These are phyloP conservation scores for Solanum piurae DNA, from an alignment of 257 asterid species.

Conservation along the genomic window DNA sequence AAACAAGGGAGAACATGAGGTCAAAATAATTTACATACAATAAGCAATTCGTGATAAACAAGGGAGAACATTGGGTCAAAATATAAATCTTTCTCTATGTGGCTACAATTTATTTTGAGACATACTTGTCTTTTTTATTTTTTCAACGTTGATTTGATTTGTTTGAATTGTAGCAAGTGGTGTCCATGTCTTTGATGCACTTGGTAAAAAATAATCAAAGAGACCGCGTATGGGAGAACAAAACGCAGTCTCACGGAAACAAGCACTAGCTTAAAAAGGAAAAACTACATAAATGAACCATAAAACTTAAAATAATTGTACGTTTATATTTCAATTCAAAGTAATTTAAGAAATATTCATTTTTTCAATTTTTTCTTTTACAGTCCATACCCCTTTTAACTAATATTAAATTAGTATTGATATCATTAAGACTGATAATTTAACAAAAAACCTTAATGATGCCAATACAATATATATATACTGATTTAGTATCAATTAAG, in stretches of 20 bases:
- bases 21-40: not conserved
- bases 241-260: not conserved
- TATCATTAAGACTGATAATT: no score
- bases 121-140: not conserved
- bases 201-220: constrained; percentile 8
- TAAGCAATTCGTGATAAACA: not conserved
- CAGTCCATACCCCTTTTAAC: no score
- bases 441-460: no score
- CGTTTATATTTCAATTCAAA: no score
- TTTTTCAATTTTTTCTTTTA: no score
- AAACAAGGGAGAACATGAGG: not conserved
- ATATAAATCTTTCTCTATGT: not conserved
- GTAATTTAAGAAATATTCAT: no score
- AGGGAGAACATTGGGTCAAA: not conserved
- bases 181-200: not conserved
- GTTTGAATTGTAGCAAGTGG: not conserved
- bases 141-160: not conserved
- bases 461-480: no score
- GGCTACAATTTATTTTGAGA: not conserved
- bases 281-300: no score
- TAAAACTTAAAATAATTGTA: no score
- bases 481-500: no score
- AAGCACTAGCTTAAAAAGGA: not conserved
- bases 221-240: constrained; percentile 23
- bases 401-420: no score